These are phyloP conservation scores for Fraxinus paxiana DNA, from an alignment of 305 asterid genomes.

Conservation along the genomic window DNA sequence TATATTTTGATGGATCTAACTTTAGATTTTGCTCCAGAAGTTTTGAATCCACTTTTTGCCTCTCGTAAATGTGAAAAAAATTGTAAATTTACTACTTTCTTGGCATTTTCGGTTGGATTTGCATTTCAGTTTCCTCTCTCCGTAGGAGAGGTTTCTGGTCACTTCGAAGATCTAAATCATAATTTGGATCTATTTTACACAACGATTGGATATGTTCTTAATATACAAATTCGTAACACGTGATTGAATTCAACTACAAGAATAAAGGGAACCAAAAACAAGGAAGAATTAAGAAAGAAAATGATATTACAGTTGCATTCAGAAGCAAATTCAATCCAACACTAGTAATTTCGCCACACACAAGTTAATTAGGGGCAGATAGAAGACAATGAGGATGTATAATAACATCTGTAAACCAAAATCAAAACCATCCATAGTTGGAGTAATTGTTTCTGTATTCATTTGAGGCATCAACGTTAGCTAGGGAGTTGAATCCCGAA, in stretches of 20 bases:
- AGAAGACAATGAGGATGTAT: not conserved
- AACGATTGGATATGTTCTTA: not conserved
- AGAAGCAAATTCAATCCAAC: not conserved
- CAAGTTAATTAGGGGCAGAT: constrained; percentile 2
- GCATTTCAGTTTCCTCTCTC: not conserved
- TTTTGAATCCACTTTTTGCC: not conserved
- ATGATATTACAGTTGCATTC: not conserved
- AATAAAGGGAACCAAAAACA: not conserved
- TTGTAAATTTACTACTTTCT: not conserved
- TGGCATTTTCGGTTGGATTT: not conserved
- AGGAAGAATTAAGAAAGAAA: not conserved
- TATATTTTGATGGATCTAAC: not conserved
- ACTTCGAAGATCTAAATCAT: not conserved
- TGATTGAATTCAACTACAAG: not conserved
- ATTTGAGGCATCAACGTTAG: constrained; percentile 11
- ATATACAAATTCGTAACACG: not conserved
- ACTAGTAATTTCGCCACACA: not conserved
- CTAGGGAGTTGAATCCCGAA: constrained; percentile 24
- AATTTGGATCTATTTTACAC: not conserved
- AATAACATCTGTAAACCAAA: not conserved
- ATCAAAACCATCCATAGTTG: constrained; percentile 1
- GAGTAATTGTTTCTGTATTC: constrained; percentile 42
- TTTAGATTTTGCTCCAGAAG: not conserved
- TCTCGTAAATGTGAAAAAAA: not conserved
- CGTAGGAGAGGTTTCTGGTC: not conserved